phyloP scores from a whole-genome alignment of 2,329 filamentous ascomycete species.

The Alternaria sp. region DNA sequence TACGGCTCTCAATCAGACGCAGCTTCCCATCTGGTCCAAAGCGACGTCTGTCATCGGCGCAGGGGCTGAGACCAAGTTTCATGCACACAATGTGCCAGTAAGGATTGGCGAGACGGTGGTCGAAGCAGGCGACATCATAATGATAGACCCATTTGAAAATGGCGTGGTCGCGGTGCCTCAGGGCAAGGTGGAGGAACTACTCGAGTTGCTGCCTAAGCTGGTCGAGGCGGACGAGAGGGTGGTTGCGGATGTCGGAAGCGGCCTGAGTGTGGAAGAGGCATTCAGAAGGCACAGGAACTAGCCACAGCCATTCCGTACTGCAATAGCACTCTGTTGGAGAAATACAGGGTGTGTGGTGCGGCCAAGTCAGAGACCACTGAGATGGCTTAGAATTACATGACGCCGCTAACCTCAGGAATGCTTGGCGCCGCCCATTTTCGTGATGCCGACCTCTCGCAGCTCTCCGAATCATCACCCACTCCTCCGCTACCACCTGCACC shows the following conservation, averaged over 20 bases:
- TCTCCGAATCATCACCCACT: slow-evolving; percentile 26
- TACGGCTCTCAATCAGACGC: slow-evolving; percentile 63
- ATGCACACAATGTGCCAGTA: slow-evolving; percentile 58
- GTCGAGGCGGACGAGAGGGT: slow-evolving; percentile 55
- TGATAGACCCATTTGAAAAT: slow-evolving; percentile 71
- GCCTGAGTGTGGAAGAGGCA: slow-evolving; percentile 70
- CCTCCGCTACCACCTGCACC: slow-evolving; percentile 21
- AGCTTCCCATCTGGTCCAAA: slow-evolving; percentile 67
- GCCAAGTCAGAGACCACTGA: slow-evolving; percentile 25
- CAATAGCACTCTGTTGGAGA: neutral
- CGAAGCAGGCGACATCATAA: slow-evolving; percentile 68
- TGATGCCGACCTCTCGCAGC: slow-evolving; percentile 33
- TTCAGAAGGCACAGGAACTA: slow-evolving; percentile 64
- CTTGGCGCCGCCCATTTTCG: slow-evolving; percentile 30
- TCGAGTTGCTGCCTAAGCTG: slow-evolving; percentile 63
- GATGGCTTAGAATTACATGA: slow-evolving; percentile 31
- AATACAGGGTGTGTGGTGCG: neutral
- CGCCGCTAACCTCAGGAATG: slow-evolving; percentile 28
- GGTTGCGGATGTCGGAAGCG: slow-evolving; percentile 67
- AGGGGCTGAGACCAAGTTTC: slow-evolving; percentile 64
- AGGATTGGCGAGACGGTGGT: slow-evolving; percentile 50
- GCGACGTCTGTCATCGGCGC: slow-evolving; percentile 67
- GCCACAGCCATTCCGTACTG: neutral
- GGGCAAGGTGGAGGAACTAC: slow-evolving; percentile 65
- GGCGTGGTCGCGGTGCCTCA: slow-evolving; percentile 74